Evolutionary conservation across 345 rosid genomes (phyloP), one percentile per base, ranked within the genome.

Genomic region (Zanthoxylum bungeanum): DNA sequence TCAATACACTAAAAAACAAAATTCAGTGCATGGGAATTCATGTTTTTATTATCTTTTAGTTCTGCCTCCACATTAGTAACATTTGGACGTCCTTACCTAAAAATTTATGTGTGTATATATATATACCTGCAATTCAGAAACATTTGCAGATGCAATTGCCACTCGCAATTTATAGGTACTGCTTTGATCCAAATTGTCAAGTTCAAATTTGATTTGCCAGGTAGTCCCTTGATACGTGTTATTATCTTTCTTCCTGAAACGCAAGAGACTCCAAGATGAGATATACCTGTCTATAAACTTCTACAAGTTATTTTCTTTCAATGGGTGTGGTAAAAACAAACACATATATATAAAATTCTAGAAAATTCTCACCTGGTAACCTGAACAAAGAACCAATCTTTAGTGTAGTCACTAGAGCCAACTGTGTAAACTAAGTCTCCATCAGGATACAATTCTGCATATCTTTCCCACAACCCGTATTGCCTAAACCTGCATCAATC

Each of bases 391-490:
- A 91, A 89, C 98, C 98, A 93, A 58, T 91, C 98, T 79, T 83
- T 88, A 25, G 22, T 77, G 39, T 85, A 91, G 76, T 93, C 87
- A 42, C 96, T 88, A 19, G 57, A 50, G 9, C 90, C 98, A 49
- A 91, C 76, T 0, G 83, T 88, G 76, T 91, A 93, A 2, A 88
- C 83, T 68, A 91, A 67, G 70, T 93, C 98, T 40, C 74, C 81
- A 12, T 82, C 79, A 1, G 97, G 93, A 55, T 89, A 93, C 34
- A 89, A 6, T 33, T 93, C 93, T 53, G 88, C 75, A 3, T 91
- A 93, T 77, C 97, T 88, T 52, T 93, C 98, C 97, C 97, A 93
- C 14, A 93, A 46, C 55, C 98, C 97, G 34, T 91, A 91, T 28
- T 91, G 98, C 75, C 98, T 79, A 52, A 91, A 93, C 82, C 95